Evolutionary conservation across 371 early-diverging fungal species (phyloP), one percentile per base, ranked within the genome.

Genomic region (Rhizopus arrhizus): DNA sequence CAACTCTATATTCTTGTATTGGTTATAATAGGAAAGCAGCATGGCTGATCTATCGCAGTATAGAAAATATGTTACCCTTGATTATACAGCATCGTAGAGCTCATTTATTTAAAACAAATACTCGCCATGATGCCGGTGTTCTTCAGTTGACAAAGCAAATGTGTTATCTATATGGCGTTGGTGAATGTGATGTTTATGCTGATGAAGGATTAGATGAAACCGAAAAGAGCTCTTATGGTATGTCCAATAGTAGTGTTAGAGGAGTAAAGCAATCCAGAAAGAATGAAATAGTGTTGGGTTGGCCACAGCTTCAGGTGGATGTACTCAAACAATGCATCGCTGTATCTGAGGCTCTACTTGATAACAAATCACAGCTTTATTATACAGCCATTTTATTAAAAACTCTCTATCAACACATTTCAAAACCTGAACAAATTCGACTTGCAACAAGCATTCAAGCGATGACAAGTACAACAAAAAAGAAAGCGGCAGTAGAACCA

Each of bases 241-340:
- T 6, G 2, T n/a, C 45, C 15, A 32, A 34, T 34, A 22, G 47
- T 7, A 42, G 31, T 32, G 35, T 35, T 12, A 11, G 43, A 43
- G 43, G 43, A 43, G n/a, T 11, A 15, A n/a, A 10, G n/a, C 6
- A 10, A 2, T 10, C 15, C 9, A n/a, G 12, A 6, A 43, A 43
- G 15, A 15, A 43, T n/a, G 6, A n/a, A 13, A 45, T 60, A 31
- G 53, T 59, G 0, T 79, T 78, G 64, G 94, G 94, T 3, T 93
- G 93, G 93, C 89, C 91, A 7, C 82, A 72, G 16, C 66, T 94
- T 28, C 93, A 91, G 65, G 87, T 91, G 34, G 85, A 85, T 61
- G 81, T 89, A 5, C 62, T 93, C n/a, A 83, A 86, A 46, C 90
- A 91, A 67, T 89, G 89, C 40, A 85, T 93, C 36, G 75, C 81